These are phyloP conservation scores for Diaporthe ampelina DNA, from an alignment of 2,329 filamentous ascomycete genomes.

Conservation along the genomic window DNA sequence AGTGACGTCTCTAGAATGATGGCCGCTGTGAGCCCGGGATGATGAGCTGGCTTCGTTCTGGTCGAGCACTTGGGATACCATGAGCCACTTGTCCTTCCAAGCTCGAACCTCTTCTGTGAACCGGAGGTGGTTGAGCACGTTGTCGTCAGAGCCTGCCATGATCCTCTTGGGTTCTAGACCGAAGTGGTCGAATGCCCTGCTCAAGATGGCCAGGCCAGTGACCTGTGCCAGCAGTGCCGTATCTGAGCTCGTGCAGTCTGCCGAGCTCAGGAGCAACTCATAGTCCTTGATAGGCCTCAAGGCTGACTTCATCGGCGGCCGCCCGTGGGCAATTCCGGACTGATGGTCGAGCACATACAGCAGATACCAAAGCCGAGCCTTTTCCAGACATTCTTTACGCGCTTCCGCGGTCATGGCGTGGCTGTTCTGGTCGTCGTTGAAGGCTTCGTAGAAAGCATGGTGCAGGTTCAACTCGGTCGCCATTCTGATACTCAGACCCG, in stretches of 20 bases:
- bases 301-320: constrained; percentile 8
- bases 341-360: constrained; percentile 20
- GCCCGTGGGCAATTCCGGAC: not conserved
- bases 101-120: constrained; percentile 14
- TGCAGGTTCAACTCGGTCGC: constrained; percentile 12
- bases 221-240: constrained; percentile 1
- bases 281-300: constrained; percentile 12
- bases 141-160: constrained; percentile 15
- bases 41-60: not conserved
- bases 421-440: constrained; percentile 15
- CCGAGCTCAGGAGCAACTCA: constrained; percentile 3
- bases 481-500: constrained; percentile 8
- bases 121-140: constrained; percentile 16
- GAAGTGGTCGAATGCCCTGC: constrained; percentile 14
- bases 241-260: not conserved
- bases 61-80: not conserved
- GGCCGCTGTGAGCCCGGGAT: too few species aligned
- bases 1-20: not conserved
- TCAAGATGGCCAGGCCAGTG: constrained; percentile 4
- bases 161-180: not conserved
- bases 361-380: constrained; percentile 11
- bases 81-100: constrained; percentile 15
- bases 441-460: constrained; percentile 18
- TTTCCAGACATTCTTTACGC: constrained; percentile 1
- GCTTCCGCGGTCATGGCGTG: constrained; percentile 15